Evolutionary conservation across 352 stramenopile genomes (phyloP).

Genomic region (Phytophthora multivora): DNA sequence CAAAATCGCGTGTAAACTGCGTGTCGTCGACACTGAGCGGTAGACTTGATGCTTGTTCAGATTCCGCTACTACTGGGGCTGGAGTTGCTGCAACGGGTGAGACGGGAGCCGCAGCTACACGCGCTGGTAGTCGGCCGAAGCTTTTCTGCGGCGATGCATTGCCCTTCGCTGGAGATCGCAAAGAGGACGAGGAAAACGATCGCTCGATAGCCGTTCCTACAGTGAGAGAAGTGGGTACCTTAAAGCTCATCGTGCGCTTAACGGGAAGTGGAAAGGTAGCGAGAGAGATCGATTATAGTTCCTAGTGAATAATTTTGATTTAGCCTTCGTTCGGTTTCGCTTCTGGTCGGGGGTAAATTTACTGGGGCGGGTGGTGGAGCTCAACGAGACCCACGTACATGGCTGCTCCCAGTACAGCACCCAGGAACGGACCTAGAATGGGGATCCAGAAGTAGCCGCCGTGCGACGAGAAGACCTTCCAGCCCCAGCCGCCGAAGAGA

Average conservation of each 20-base stretch:
- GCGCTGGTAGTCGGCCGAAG: conserved; percentile 20
- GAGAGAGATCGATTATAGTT: conserved; percentile 15
- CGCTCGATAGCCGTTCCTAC: conserved; percentile 12
- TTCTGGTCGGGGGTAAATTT: conserved; percentile 1
- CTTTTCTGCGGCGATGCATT: conserved; percentile 26
- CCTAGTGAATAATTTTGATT: conserved; percentile 25
- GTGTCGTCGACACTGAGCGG: conserved; percentile 2
- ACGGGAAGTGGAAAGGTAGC: neutral
- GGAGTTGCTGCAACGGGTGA: conserved; percentile 1
- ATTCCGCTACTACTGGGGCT: neutral
- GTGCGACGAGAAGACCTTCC: conserved; percentile 38
- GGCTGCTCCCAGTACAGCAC: conserved; percentile 59
- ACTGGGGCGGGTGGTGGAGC: conserved; percentile 64
- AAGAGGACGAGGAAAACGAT: conserved; percentile 22
- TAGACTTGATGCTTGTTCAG: neutral
- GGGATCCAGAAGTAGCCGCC: conserved; percentile 83
- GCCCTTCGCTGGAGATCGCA: conserved; percentile 12
- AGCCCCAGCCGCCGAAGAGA: conserved; percentile 50
- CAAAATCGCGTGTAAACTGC: neutral
- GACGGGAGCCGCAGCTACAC: conserved; percentile 11
- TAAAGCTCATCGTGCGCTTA: neutral
- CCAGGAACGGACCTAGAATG: conserved; percentile 73
- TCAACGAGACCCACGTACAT: conserved; percentile 71
- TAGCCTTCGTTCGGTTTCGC: conserved; percentile 29
- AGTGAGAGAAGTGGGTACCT: conserved; percentile 5